A percentile compares a stretch with the other conserved stretches of the same genome.
phyloP scores from a whole-genome alignment of 202 grass and related monocot species.

The Zoysia matrella region DNA sequence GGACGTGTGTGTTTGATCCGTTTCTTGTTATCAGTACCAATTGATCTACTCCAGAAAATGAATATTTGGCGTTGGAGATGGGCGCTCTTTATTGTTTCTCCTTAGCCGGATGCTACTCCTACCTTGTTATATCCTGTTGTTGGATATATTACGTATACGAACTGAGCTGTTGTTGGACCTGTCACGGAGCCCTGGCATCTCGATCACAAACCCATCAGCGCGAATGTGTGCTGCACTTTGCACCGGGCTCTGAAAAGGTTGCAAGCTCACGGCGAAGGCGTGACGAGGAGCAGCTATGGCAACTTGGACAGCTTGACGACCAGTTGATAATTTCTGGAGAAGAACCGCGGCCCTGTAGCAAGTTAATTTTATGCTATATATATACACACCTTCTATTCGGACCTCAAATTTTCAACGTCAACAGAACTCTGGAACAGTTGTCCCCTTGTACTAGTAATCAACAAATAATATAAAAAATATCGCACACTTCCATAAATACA shows the following conservation, averaged over 20 bases:
- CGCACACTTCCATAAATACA: neutral
- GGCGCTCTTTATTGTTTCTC: neutral
- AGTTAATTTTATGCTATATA: no score
- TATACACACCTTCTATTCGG: neutral
- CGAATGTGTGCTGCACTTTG: constrained; percentile 19
- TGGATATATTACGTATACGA: neutral
- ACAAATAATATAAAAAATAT: neutral
- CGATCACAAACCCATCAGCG: neutral
- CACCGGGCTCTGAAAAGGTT: neutral
- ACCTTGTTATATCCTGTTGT: no score
- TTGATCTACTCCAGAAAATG: neutral
- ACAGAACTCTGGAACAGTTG: neutral
- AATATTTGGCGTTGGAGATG: neutral
- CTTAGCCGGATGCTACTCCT: neutral
- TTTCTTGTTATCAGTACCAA: neutral
- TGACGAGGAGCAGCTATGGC: neutral
- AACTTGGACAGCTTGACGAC: constrained; percentile 12
- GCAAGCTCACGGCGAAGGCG: neutral
- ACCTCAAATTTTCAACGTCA: neutral
- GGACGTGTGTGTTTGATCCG: neutral
- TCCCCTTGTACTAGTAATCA: neutral
- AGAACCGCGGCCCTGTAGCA: neutral
- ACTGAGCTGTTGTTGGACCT: constrained; percentile 20
- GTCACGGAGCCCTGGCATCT: neutral
- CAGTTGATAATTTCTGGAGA: constrained; percentile 26